Percentiles rank a stretch among this genome's conserved stretches.
phyloP scores from a whole-genome alignment of 2,329 filamentous ascomycete genomes.

The Alternaria alternata region DNA sequence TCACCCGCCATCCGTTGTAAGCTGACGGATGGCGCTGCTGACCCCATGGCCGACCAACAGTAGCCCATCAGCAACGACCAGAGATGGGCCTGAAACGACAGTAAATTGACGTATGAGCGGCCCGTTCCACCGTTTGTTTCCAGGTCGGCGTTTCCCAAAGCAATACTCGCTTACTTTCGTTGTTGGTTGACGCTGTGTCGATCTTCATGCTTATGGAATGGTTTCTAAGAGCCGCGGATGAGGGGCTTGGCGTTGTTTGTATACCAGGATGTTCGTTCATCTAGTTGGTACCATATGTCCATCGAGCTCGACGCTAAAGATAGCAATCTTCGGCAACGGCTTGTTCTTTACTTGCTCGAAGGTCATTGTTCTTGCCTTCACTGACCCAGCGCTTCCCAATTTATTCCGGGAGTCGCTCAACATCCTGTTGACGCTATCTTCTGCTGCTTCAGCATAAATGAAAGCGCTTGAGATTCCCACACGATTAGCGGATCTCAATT shows the following conservation, averaged over 20 bases:
- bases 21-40: conserved; percentile 5
- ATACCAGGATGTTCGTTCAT: background rate
- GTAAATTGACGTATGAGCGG: background rate
- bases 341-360: conserved; percentile 41
- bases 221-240: background rate
- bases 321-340: conserved; percentile 37
- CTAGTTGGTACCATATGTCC: background rate
- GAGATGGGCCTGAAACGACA: background rate
- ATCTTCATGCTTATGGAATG: background rate
- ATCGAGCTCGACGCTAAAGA: conserved; percentile 13
- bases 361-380: conserved; percentile 14
- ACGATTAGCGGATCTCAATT: conserved; percentile 21
- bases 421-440: conserved; percentile 15
- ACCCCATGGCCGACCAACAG: background rate
- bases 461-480: conserved; percentile 15
- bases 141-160: background rate
- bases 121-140: background rate
- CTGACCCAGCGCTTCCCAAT: conserved; percentile 4
- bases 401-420: conserved; percentile 10
- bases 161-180: background rate
- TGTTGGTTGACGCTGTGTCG: background rate
- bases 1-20: background rate
- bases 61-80: background rate
- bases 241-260: background rate
- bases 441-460: conserved; percentile 11